These are phyloP conservation scores for Yarrowia porcina DNA, from an alignment of 805 yeast species.

Conservation along the genomic window DNA sequence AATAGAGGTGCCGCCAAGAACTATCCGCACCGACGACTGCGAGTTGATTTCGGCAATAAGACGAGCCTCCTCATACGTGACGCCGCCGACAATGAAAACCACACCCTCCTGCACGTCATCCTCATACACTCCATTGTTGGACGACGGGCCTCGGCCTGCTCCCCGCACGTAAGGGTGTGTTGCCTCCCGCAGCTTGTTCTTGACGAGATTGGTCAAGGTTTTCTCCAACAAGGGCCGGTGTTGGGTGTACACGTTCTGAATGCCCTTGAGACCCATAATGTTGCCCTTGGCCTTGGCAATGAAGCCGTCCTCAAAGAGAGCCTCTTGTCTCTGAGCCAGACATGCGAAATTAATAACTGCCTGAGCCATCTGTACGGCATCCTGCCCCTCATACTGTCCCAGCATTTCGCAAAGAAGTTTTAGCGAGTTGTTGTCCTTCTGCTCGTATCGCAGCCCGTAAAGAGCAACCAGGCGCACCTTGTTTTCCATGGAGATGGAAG, in stretches of 20 bases:
- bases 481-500: constrained; percentile 46
- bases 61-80: constrained; percentile 88
- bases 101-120: constrained; percentile 39
- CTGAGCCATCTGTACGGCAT: constrained; percentile 46
- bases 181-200: constrained; percentile 25
- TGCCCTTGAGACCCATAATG: constrained; percentile 45
- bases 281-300: constrained; percentile 44
- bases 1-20: constrained; percentile 79
- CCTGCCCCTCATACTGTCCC: constrained; percentile 31
- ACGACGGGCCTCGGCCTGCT: neutral
- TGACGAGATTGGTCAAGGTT: constrained; percentile 42
- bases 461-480: constrained; percentile 72
- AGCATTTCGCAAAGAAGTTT: constrained; percentile 31
- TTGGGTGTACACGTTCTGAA: constrained; percentile 74
- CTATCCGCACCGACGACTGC: constrained; percentile 51
- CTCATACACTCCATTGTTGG: constrained; percentile 30
- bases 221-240: constrained; percentile 71
- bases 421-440: constrained; percentile 46
- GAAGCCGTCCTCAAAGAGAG: constrained; percentile 41
- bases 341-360: constrained; percentile 47
- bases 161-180: constrained; percentile 17
- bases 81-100: constrained; percentile 69
- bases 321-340: constrained; percentile 44
- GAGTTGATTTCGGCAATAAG: constrained; percentile 69
- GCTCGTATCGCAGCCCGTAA: constrained; percentile 70